These are phyloP conservation scores for Bruguiera hainesii DNA, from an alignment of 441 rosid species.

Conservation along the genomic window DNA sequence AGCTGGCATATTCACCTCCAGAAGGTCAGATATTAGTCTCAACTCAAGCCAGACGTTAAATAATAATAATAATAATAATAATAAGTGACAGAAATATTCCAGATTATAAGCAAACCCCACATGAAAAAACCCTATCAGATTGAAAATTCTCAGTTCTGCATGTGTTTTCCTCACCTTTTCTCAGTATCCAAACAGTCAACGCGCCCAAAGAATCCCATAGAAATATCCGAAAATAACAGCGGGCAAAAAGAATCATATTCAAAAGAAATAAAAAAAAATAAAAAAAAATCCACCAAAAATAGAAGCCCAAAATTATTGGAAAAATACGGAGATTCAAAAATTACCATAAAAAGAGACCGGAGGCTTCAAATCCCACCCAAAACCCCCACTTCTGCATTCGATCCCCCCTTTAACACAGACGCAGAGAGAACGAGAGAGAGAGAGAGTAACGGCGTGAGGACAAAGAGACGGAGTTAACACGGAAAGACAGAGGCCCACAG, in stretches of 20 bases:
- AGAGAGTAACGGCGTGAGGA: slow-evolving; percentile 27
- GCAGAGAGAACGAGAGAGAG: slow-evolving; percentile 15
- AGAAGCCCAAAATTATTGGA: slow-evolving; percentile 14
- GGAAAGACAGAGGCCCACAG: slow-evolving; percentile 1
- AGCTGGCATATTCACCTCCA: too few species aligned
- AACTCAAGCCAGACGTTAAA: too few species aligned
- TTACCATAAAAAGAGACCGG: slow-evolving; percentile 30
- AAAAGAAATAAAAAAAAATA: slow-evolving; percentile 13
- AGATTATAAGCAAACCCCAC: background rate
- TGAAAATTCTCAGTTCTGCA: background rate
- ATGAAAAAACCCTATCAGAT: background rate
- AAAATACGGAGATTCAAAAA: slow-evolving; percentile 21
- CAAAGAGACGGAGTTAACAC: slow-evolving; percentile 33
- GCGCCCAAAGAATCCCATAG: slow-evolving; percentile 28
- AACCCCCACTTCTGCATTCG: slow-evolving; percentile 28
- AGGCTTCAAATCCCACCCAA: slow-evolving; percentile 36
- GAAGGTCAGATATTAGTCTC: too few species aligned
- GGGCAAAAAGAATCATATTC: slow-evolving; percentile 25
- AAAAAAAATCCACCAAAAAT: slow-evolving; percentile 23
- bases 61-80: background rate
- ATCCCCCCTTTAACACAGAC: slow-evolving; percentile 30
- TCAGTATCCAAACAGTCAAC: slow-evolving; percentile 23
- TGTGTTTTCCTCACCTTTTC: slow-evolving; percentile 11
- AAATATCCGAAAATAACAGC: slow-evolving; percentile 7
- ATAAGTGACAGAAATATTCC: background rate